Evolutionary conservation across 495 filamentous ascomycete genomes (phyloP).

Genomic region (Gamarada debralockiae): DNA sequence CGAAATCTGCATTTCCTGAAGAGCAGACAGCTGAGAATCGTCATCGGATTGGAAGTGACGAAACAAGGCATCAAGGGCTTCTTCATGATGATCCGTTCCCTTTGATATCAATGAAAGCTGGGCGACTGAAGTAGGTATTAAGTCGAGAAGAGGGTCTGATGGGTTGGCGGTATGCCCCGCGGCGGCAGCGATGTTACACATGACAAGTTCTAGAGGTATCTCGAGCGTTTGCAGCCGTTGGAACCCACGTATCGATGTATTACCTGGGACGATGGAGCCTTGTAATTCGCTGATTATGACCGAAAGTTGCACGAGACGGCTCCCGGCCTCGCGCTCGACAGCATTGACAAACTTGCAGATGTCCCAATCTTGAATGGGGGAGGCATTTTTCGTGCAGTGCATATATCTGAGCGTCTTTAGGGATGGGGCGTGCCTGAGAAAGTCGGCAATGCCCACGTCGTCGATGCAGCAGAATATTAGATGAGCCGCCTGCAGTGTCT

Average conservation of each 20-base stretch:
- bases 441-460: constrained; percentile 29
- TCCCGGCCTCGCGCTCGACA: constrained; percentile 30
- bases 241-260: constrained; percentile 31
- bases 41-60: constrained; percentile 1
- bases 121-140: constrained; percentile 28
- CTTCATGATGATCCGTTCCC: constrained; percentile 14
- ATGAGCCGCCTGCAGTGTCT: constrained; percentile 25
- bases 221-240: constrained; percentile 30
- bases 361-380: constrained; percentile 28
- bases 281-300: constrained; percentile 23
- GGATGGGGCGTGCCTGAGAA: constrained; percentile 31
- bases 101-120: constrained; percentile 25
- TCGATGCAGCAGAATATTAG: constrained; percentile 30
- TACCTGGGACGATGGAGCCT: constrained; percentile 29
- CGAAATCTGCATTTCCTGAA: constrained; percentile 11
- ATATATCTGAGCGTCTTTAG: constrained; percentile 31
- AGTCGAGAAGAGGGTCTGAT: constrained; percentile 22
- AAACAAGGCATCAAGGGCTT: constrained; percentile 11
- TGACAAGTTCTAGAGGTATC: constrained; percentile 30
- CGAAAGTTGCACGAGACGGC: constrained; percentile 32
- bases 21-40: constrained; percentile 14
- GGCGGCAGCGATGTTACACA: constrained; percentile 29
- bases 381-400: constrained; percentile 23
- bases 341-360: constrained; percentile 34
- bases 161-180: constrained; percentile 14